Conservation (phyloP, 768 basidiomycete species). For the Tylopilus plumbeoviolaceoides region DNA sequence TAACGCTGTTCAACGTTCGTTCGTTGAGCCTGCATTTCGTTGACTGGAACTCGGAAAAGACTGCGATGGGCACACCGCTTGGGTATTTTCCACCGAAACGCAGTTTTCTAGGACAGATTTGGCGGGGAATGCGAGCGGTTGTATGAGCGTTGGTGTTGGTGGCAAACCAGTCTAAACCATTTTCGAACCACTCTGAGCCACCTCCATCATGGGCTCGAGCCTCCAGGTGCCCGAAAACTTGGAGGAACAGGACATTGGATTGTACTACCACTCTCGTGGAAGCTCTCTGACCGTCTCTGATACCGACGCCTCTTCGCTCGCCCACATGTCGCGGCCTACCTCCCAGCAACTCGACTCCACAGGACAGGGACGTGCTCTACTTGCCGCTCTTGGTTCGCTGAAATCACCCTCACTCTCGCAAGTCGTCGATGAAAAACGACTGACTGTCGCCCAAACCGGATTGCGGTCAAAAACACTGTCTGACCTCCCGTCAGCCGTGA, state of each 20-base stretch:
- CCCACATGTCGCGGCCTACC: conserved; percentile 11
- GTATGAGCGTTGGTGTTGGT: too few relatives aligned
- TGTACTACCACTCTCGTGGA: conserved; percentile 22
- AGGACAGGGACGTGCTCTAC: not conserved
- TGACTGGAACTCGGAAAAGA: too few relatives aligned
- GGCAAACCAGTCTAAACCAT: too few relatives aligned
- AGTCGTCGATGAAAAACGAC: conserved; percentile 17
- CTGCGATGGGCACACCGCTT: too few relatives aligned
- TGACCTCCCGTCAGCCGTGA: conserved; percentile 31
- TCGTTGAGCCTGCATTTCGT: too few relatives aligned
- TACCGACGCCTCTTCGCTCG: conserved; percentile 17
- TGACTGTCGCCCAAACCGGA: conserved; percentile 23
- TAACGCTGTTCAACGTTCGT: too few relatives aligned
- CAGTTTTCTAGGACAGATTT: too few relatives aligned
- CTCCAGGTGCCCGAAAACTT: conserved; percentile 9
- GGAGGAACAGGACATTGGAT: conserved; percentile 30
- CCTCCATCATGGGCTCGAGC: conserved; percentile 5
- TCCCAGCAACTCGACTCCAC: conserved; percentile 13
- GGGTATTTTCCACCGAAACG: too few relatives aligned
- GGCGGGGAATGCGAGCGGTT: too few relatives aligned
- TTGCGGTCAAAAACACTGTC: conserved; percentile 48
- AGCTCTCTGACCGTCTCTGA: conserved; percentile 25
- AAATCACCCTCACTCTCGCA: conserved; percentile 36
- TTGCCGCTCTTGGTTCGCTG: conserved; percentile 9
- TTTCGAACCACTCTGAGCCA: too few relatives aligned